Evolutionary conservation across 345 rosid species (phyloP).

Genomic region (Aquilaria yunnanensis): DNA sequence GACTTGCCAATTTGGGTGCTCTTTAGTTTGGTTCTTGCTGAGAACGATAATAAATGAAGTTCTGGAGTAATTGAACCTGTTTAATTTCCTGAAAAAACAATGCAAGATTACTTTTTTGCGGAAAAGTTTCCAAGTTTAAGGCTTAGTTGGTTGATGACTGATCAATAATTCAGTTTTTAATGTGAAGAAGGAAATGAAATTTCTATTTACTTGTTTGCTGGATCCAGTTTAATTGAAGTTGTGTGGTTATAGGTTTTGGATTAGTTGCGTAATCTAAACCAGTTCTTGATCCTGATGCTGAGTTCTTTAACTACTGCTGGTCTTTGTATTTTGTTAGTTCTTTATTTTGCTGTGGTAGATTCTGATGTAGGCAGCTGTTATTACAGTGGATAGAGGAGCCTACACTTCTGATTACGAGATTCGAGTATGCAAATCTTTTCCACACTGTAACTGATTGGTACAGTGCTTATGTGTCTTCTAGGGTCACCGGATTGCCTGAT

Average conservation of each 20-base stretch:
- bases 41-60: not conserved
- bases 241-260: not conserved
- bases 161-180: conserved; percentile 2
- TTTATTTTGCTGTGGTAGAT: conserved; percentile 13
- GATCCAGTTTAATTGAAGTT: not conserved
- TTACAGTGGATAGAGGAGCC: conserved; percentile 96
- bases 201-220: not conserved
- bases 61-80: conserved; percentile 3
- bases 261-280: no score
- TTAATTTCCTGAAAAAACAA: not conserved
- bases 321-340: not conserved
- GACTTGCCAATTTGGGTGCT: not conserved
- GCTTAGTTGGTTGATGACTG: not conserved
- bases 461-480: conserved; percentile 77
- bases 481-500: conserved; percentile 77
- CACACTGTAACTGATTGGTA: conserved; percentile 97
- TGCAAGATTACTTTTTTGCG: not conserved
- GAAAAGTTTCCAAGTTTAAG: not conserved
- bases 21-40: no score
- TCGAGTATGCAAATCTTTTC: conserved; percentile 88
- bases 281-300: not conserved
- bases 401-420: conserved; percentile 59
- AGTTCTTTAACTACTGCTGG: not conserved
- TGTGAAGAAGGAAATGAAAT: not conserved
- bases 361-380: conserved; percentile 21